Evolutionary conservation across 2,329 filamentous ascomycete species (phyloP), one percentile per base, ranked within the genome.

Genomic region (Orbilia quercus): DNA sequence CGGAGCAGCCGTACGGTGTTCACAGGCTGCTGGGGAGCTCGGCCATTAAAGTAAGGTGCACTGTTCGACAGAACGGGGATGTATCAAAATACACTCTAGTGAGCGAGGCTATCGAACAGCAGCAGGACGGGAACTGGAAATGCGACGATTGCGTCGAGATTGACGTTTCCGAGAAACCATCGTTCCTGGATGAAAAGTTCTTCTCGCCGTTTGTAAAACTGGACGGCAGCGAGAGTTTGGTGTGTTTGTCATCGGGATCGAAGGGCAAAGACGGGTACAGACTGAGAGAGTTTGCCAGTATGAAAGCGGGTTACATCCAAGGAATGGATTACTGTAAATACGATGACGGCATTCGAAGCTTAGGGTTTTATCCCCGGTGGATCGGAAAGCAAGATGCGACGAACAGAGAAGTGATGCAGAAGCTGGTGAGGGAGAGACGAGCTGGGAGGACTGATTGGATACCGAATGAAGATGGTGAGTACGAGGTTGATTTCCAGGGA

Each of bases 181-280:
- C 50, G 16, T 40, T 54, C 9, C 11, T 54, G 31, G 50, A 54
- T 28, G 50, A 54, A 40, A 54, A 54, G 50, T 54, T 40, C 50
- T 23, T 54, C 11, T 54, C 50, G n/a, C 50, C 50, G 11, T 54
- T 22, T 16, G 20, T 25, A 16, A 40, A 54, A 23, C 7, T 38
- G 16, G 28, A 40, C 1, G 34, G 7, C 4, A 18, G 6, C 16
- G 12, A 14, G 11, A 25, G 50, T 7, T 54, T 1, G 16, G 1
- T 3, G n/a, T 12, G 12, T 16, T 16, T 12, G 3, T 12, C 36
- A 16, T 40, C 36, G 36, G n/a, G 11, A 16, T 40, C 36, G 5
- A 16, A 40, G 31, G n/a, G 11, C 16, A 38, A 22, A 28, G 31
- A 54, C 4, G 20, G 12, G 14, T 7, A 40, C 25, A 22, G 50